A percentile compares a stretch with the other conserved stretches of the same genome.
Evolutionary conservation across 371 early-diverging fungal species (phyloP).

Genomic region (Apophysomyces trapeziformis): DNA sequence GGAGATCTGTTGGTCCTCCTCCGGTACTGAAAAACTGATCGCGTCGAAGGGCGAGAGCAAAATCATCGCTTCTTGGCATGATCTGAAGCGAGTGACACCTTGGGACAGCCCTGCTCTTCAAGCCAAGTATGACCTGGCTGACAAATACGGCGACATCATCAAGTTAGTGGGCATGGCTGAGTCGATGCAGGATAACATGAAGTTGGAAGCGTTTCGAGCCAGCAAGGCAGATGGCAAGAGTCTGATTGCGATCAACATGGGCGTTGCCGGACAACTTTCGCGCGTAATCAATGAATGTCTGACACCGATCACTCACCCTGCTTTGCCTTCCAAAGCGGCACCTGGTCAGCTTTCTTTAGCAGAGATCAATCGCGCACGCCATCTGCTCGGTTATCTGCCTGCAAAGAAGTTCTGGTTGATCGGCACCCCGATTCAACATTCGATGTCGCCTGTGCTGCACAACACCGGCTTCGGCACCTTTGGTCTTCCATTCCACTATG

Average conservation of each 20-base stretch:
- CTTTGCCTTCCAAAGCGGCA: constrained; percentile 83
- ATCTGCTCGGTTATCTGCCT: constrained; percentile 72
- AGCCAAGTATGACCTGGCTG: constrained; percentile 56
- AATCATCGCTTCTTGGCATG: constrained; percentile 93
- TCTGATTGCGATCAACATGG: constrained; percentile 95
- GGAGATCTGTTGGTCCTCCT: constrained; percentile 66
- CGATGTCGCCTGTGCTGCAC: constrained; percentile 92
- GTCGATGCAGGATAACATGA: constrained; percentile 79
- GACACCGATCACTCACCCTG: constrained; percentile 93
- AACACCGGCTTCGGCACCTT: constrained; percentile 87
- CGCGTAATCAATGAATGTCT: constrained; percentile 84
- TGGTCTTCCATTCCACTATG: constrained; percentile 85
- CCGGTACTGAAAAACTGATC: constrained; percentile 55
- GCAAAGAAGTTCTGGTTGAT: constrained; percentile 81
- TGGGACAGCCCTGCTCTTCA: constrained; percentile 69
- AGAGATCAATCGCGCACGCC: constrained; percentile 78
- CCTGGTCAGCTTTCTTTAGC: constrained; percentile 92
- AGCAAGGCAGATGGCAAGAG: constrained; percentile 55
- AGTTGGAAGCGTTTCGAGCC: constrained; percentile 66
- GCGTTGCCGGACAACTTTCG: constrained; percentile 83
- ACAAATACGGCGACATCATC: constrained; percentile 79
- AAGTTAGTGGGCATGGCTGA: constrained; percentile 90
- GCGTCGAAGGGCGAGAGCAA: constrained; percentile 60
- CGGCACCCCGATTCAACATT: constrained; percentile 90
- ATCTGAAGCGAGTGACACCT: constrained; percentile 63